Percentiles rank a stretch among this genome's conserved stretches.
Evolutionary conservation across 106 monocot species (phyloP).

Genomic region (Hemerocallis citrina): DNA sequence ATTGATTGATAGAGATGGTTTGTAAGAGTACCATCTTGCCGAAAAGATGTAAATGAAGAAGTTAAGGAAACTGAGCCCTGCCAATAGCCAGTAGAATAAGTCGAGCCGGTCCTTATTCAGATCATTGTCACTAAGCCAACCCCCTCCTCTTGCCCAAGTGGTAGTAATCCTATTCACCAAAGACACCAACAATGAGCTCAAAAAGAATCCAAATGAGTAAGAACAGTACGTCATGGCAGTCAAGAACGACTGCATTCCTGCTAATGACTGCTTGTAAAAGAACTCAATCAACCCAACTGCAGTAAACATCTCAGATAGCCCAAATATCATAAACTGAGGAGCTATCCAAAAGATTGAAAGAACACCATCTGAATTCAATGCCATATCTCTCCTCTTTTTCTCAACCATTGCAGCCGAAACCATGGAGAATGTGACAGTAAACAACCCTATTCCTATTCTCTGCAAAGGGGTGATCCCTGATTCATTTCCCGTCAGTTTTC

Average conservation of each 20-base stretch:
- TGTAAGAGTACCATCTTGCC: conserved; percentile 49
- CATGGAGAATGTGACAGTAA: conserved; percentile 82
- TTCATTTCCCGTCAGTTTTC: conserved; percentile 22
- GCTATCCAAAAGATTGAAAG: conserved; percentile 76
- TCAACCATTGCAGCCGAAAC: conserved; percentile 58
- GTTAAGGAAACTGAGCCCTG: conserved; percentile 51
- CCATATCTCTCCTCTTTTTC: conserved; percentile 24
- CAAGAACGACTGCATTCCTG: conserved; percentile 81
- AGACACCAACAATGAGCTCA: conserved; percentile 81
- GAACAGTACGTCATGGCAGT: conserved; percentile 96
- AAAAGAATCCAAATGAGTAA: conserved; percentile 86
- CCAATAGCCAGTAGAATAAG: conserved; percentile 68
- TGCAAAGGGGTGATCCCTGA: conserved; percentile 73
- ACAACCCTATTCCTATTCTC: conserved; percentile 71
- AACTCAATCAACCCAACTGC: conserved; percentile 86
- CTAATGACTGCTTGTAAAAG: conserved; percentile 81
- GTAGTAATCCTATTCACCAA: conserved; percentile 64
- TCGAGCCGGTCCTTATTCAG: conserved; percentile 65
- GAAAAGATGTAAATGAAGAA: conserved; percentile 75
- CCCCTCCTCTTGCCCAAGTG: conserved; percentile 8
- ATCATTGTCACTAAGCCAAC: conserved; percentile 66
- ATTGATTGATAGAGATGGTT: neutral
- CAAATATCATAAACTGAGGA: conserved; percentile 78
- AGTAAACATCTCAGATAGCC: conserved; percentile 86
- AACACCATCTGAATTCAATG: neutral